Evolutionary conservation across 2,329 filamentous ascomycete genomes (phyloP), one percentile per base, ranked within the genome.

Genomic region (Colletotrichum tabaci): DNA sequence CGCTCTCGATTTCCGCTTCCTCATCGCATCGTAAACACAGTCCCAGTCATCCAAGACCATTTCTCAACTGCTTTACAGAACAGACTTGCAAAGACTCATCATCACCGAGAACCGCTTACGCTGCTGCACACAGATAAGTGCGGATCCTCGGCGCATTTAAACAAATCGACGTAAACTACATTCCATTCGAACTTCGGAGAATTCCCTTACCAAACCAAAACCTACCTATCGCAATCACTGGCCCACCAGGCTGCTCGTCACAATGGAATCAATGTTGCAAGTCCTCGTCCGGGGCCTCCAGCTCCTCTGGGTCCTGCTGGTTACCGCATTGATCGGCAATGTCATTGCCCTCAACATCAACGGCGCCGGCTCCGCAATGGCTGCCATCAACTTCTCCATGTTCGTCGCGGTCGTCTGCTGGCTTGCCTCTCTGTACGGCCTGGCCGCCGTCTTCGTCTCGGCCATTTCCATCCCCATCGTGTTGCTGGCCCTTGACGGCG

Each of bases 321-420:
- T 86, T 66, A 89, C 88, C 2, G 88, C 84, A 44, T 84, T 90
- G 67, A 84, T 90, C 74, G 88, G 88, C 77, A 90, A 90, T 74
- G 85, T 89, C 76, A 88, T 90, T 71, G 86, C 86, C 61, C 81
- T 71, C 77, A 88, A 88, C 77, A 76, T 82, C 62, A 79, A 84
- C 76, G 85, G 84, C 63, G 79, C 83, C 23, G 77, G 76, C 26
- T 81, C 83, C 15, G 84, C 84, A 71, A 80, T 77, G 72, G 81
- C 85, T n/a, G 83, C 87, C 74, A 79, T 90, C 80, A 90, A 90
- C 83, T 90, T 89, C 79, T 85, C 89, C 81, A 92, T 95, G 84
- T 95, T 95, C 80, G 89, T 92, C 74, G 85, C 89, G 46, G 87
- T 88, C 0, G 85, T 93, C 74, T 87, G 87, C 52, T 92, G 93